Evolutionary conservation across 192 early-diverging fungal genomes (phyloP).

Genomic region (Jimgerdemannia lactiflua): DNA sequence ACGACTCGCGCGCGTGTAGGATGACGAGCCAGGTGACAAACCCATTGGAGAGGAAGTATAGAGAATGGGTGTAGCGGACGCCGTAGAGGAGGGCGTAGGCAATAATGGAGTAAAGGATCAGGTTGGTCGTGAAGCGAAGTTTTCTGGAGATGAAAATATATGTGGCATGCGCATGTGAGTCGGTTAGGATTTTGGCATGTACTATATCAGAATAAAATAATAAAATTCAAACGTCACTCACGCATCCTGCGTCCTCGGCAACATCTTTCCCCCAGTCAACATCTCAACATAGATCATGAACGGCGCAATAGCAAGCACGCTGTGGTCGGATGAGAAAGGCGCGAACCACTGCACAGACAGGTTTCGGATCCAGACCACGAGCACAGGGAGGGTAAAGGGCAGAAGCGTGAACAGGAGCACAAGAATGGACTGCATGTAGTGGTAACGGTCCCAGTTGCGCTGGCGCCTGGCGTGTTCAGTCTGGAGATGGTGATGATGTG

Average conservation of each 20-base stretch:
- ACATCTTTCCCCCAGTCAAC: conserved; percentile 49
- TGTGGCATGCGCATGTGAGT: conserved; percentile 26
- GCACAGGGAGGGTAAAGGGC: conserved; percentile 71
- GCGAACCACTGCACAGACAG: conserved; percentile 79
- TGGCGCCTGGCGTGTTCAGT: conserved; percentile 18
- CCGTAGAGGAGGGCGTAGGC: conserved; percentile 52
- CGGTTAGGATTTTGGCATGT: conserved; percentile 26
- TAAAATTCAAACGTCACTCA: conserved; percentile 39
- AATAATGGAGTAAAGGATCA: conserved; percentile 37
- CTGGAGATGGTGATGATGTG: not conserved
- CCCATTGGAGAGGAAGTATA: conserved; percentile 50
- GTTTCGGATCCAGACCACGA: conserved; percentile 81
- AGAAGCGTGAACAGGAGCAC: conserved; percentile 67
- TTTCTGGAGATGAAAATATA: conserved; percentile 17
- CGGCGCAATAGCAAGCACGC: conserved; percentile 51
- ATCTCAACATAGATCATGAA: conserved; percentile 58
- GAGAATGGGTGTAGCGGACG: conserved; percentile 54
- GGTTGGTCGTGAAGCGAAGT: conserved; percentile 26
- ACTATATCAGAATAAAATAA: conserved; percentile 27
- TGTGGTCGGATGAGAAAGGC: conserved; percentile 77
- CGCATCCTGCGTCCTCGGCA: conserved; percentile 52
- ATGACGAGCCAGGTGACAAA: conserved; percentile 33
- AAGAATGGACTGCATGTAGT: conserved; percentile 67
- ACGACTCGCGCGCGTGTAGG: conserved; percentile 30
- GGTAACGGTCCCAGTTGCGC: conserved; percentile 44